phyloP scores from a whole-genome alignment of 176 grass and related monocot species.

The Aegilops umbellulata region DNA sequence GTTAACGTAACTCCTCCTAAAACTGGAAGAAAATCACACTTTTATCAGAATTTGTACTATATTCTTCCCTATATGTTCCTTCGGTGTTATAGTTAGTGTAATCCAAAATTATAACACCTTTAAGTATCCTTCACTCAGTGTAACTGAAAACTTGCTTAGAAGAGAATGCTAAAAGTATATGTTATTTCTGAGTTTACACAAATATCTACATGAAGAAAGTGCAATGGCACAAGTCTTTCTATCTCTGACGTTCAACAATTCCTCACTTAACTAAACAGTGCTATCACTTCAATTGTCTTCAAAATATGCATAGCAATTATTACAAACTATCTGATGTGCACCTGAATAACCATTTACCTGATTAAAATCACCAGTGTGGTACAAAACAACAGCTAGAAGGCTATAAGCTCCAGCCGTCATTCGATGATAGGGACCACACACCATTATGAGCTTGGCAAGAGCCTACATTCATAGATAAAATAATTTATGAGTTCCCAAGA shows the following conservation, averaged over 20 bases:
- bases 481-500: conserved; percentile 16
- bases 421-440: conserved; percentile 93
- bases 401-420: conserved; percentile 99
- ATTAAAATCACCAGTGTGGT: conserved; percentile 99
- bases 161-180: background rate
- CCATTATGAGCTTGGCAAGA: conserved; percentile 91
- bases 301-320: background rate
- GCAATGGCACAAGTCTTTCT: background rate
- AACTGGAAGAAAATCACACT: background rate
- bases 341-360: conserved; percentile 50
- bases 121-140: background rate
- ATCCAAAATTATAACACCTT: background rate
- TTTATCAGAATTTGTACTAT: background rate
- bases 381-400: conserved; percentile 96
- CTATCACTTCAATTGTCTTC: background rate
- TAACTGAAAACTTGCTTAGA: background rate
- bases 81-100: background rate
- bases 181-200: background rate
- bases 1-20: background rate
- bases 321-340: background rate
- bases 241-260: background rate
- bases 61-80: background rate
- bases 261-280: background rate
- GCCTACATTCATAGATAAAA: conserved; percentile 57
- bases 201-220: conserved; percentile 10